Evolutionary conservation across 2,329 filamentous ascomycete genomes (phyloP), one percentile per base, ranked within the genome.

Genomic region (Colletotrichum tropicale): DNA sequence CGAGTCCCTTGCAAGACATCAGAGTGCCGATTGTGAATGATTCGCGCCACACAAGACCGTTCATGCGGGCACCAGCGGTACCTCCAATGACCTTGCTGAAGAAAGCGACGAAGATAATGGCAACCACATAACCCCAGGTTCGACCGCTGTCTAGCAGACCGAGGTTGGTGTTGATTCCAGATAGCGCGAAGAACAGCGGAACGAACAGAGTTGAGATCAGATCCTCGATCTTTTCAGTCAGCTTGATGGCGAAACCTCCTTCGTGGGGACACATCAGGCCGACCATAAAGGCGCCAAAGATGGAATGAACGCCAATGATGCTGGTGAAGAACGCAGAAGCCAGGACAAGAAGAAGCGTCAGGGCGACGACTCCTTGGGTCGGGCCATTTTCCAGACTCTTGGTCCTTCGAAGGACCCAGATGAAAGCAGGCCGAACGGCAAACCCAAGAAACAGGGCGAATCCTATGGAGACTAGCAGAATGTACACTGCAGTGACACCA

Each of bases 1-100:
- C 96, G 13, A 98, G 88, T 80, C 96, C 96, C 84, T 98, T 98
- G 84, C 96, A 98, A 84, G 95, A 98, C 96, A 98, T 98, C 79
- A 98, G 86, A 18, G 93, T 92, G 15, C 96, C 96, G 78, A 98
- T 97, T 2, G 95, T 92, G 36, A 98, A 91, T 73, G 94, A 96
- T 83, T 98, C 96, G 74, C 96, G 91, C 96, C 96, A 98, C 2
- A 98, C 90, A 66, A 98, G 88, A 28, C 94, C 95, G 79, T 92
- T 95, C 5, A 92, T 81, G 38, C 92, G 91, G 1, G 96, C 96
- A 8, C 96, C 95, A 2, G 98, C 74, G 0, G 95, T 93, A n/a
- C 95, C 96, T 56, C 96, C 96, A 15, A 93, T 87, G 65, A 98
- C 94, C 84, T 98, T 98, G 61, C 93, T 95, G 28, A 92, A 86